phyloP scores from a whole-genome alignment of 306 rosid genomes.

The Cotoneaster glaucophyllus region DNA sequence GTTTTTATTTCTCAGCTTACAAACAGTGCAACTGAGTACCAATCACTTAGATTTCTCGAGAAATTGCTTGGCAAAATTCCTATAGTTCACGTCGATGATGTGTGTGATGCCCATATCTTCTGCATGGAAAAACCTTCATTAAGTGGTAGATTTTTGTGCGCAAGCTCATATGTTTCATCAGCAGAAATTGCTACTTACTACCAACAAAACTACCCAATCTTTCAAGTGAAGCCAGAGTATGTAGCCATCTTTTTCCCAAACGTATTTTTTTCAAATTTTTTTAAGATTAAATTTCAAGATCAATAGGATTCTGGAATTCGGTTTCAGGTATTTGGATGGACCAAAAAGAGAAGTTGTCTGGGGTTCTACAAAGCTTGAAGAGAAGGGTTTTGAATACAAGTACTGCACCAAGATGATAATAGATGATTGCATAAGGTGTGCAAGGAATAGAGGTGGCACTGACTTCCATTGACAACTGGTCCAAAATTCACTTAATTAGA shows the following conservation, averaged over 20 bases:
- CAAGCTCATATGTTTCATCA: conserved; percentile 37
- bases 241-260: neutral
- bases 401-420: conserved; percentile 34
- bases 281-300: neutral
- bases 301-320: neutral
- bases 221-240: conserved; percentile 38
- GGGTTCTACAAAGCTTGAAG: conserved; percentile 34
- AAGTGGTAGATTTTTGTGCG: conserved; percentile 30
- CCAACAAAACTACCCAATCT: conserved; percentile 21
- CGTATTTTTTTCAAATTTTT: neutral
- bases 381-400: conserved; percentile 42
- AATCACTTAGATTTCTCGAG: conserved; percentile 9
- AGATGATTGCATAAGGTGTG: conserved; percentile 33
- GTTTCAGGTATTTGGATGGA: conserved; percentile 39
- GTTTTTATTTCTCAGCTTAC: conserved; percentile 15
- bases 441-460: conserved; percentile 20
- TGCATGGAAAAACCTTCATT: conserved; percentile 27
- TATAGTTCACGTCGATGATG: conserved; percentile 26
- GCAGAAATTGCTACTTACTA: conserved; percentile 39
- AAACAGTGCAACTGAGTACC: neutral
- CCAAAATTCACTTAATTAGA: neutral
- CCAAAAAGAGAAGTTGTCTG: conserved; percentile 25
- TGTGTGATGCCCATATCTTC: conserved; percentile 32
- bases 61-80: conserved; percentile 31
- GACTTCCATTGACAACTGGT: neutral